These are phyloP conservation scores for Lipomyces sp. DNA, from an alignment of 805 yeast genomes.

Conservation along the genomic window DNA sequence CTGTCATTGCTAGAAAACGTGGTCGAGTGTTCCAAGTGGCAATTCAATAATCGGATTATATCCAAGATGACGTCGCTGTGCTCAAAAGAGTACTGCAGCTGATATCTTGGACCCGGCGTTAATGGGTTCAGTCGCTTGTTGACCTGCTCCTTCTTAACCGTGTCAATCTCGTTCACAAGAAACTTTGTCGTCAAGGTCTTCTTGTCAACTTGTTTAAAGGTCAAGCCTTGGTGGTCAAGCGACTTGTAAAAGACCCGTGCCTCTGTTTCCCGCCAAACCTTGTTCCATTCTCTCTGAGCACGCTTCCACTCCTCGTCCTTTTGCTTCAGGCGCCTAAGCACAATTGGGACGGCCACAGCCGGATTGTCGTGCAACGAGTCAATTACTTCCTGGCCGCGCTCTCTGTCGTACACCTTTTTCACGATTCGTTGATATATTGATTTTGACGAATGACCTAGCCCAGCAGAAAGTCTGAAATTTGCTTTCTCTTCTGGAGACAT, in stretches of 20 bases:
- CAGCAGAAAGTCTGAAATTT: conserved; percentile 81
- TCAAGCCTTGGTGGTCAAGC: conserved; percentile 89
- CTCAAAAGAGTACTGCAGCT: conserved; percentile 57
- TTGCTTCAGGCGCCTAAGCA: conserved; percentile 86
- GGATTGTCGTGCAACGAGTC: conserved; percentile 96
- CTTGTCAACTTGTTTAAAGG: conserved; percentile 95
- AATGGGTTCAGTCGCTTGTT: conserved; percentile 81
- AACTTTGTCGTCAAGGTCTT: conserved; percentile 87
- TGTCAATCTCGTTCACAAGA: conserved; percentile 83
- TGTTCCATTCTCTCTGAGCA: conserved; percentile 97
- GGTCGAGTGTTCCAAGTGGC: conserved; percentile 63
- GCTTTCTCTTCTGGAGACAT: conserved; percentile 91
- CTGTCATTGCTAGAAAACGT: conserved; percentile 78
- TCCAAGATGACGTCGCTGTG: conserved; percentile 73
- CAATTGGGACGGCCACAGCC: conserved; percentile 90
- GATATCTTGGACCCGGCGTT: conserved; percentile 80
- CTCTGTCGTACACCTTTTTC: conserved; percentile 87
- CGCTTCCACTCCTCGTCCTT: conserved; percentile 99
- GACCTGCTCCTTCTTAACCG: conserved; percentile 87
- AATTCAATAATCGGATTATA: conserved; percentile 62
- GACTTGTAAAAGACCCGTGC: conserved; percentile 92
- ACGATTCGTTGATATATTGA: conserved; percentile 93
- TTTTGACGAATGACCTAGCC: conserved; percentile 84
- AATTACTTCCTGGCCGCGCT: conserved; percentile 92
- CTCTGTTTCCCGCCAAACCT: conserved; percentile 97